Base-by-base conservation (phyloP, 495 filamentous ascomycete genomes). In the Penicillium robsamsonii region DNA sequence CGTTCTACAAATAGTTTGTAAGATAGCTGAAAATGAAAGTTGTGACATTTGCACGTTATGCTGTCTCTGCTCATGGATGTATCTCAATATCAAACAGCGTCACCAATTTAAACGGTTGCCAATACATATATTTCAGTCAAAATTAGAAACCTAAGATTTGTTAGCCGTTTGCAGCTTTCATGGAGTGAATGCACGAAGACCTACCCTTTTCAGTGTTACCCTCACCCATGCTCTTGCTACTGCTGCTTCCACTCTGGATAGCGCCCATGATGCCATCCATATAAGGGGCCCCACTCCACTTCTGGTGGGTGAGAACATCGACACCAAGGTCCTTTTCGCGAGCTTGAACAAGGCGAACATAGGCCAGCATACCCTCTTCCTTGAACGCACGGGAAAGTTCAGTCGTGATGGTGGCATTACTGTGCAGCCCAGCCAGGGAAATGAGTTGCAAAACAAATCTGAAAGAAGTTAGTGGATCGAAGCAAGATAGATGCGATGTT, bases 261-360 rank as follows among this genome's bases (percentile, higher is more conserved):
- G 88, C 85, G 2, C 93, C 92, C 31, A 98, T 64, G 33, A 98
- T 94, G 3, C 91, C 93, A 75, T 98, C 94, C 55, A 97, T 86
- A 67, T 96, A 96, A 17, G 77, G 78, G 0, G 94, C 94, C 11
- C 94, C 94, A 63, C 91, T 96, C 93, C 94, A 98, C 65, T 95
- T 96, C 79, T 98, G 94, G 70, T 98, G 94, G 31, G 93, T 98
- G 55, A 98, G 78, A 15, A 98, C 94, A 67, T 98, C 94, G 20
- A 91, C 91, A 13, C 91, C 92, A 7, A 94, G 70, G 55, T 96
- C 93, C 76, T 96, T 96, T 79, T 98, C 94, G 47, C 87, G 81
- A 37, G 81, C 73, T 68, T 98, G 94, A 37, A 98, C 84, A 5
- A 96, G 72, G 31, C 95, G 86, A 6, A 98, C 94, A 69, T 98